These are phyloP conservation scores for Podospora appendiculata DNA, from an alignment of 495 filamentous ascomycete species.

Conservation along the genomic window DNA sequence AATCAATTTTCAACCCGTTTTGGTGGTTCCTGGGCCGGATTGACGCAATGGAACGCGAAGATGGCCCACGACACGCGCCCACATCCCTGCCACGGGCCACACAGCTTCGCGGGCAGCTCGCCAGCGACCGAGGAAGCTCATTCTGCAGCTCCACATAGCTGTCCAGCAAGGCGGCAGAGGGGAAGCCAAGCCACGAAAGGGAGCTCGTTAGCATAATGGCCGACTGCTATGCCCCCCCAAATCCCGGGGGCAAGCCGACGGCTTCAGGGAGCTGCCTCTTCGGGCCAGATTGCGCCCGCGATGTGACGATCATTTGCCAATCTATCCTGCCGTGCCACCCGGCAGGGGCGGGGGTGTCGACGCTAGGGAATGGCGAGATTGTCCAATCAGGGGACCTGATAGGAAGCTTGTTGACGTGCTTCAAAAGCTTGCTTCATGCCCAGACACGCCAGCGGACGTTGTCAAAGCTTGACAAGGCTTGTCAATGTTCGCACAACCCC, in stretches of 20 bases:
- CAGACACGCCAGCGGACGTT: too few relatives aligned
- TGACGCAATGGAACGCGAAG: too few relatives aligned
- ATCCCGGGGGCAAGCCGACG: too few relatives aligned
- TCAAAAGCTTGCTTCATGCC: too few relatives aligned
- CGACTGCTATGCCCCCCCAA: too few relatives aligned
- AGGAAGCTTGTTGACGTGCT: background rate
- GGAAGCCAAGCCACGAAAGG: background rate
- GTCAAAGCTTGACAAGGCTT: conserved; percentile 1
- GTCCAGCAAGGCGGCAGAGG: background rate
- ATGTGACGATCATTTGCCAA: background rate
- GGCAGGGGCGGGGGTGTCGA: background rate
- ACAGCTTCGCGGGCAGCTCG: too few relatives aligned
- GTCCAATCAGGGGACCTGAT: background rate
- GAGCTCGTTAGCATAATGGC: background rate
- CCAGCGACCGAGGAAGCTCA: background rate
- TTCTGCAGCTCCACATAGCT: background rate
- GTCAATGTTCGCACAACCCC: too few relatives aligned
- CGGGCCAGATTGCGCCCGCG: background rate
- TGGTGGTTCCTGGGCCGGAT: too few relatives aligned
- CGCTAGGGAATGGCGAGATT: background rate
- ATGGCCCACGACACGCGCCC: too few relatives aligned
- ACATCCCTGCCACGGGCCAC: too few relatives aligned
- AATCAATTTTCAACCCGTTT: too few relatives aligned
- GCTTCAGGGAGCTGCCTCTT: background rate
- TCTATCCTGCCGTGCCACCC: background rate